Percentiles rank a stretch among this genome's conserved stretches.
phyloP scores from a whole-genome alignment of 768 basidiomycete species.

The Auricularia heimuer region DNA sequence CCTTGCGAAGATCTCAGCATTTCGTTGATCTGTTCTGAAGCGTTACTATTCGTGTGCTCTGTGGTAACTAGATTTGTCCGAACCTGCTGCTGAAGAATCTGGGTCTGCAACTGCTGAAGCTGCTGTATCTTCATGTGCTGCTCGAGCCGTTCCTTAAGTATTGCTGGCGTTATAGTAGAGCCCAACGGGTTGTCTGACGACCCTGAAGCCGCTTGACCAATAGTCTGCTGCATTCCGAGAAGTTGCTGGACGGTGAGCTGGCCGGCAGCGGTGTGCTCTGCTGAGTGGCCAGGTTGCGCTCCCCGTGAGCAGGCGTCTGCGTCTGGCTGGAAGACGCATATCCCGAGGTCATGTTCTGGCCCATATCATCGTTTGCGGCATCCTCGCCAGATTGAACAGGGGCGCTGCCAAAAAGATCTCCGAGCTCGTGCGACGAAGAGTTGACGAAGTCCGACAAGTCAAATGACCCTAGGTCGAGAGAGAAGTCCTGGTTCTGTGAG shows the following conservation, averaged over 20 bases:
- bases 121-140: conserved; percentile 68
- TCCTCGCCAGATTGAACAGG: neutral
- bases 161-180: conserved; percentile 2
- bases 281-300: neutral
- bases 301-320: too few species aligned
- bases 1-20: conserved; percentile 25
- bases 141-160: conserved; percentile 16
- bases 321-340: neutral
- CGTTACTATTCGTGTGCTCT: neutral
- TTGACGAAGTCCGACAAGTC: conserved; percentile 5
- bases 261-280: conserved; percentile 6
- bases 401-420: neutral
- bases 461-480: conserved; percentile 4
- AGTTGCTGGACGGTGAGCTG: neutral
- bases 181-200: neutral
- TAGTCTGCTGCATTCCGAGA: too few species aligned
- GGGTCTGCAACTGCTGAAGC: conserved; percentile 67
- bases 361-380: neutral
- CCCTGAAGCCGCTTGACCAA: neutral
- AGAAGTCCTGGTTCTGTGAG: neutral
- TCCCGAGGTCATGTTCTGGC: neutral
- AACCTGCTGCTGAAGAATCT: conserved; percentile 87
- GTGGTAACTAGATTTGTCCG: conserved; percentile 13
- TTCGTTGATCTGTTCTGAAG: conserved; percentile 11
- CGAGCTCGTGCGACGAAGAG: conserved; percentile 3